Base-by-base conservation (phyloP, 2,329 filamentous ascomycete genomes). In the Macroventuria anomochaeta region DNA sequence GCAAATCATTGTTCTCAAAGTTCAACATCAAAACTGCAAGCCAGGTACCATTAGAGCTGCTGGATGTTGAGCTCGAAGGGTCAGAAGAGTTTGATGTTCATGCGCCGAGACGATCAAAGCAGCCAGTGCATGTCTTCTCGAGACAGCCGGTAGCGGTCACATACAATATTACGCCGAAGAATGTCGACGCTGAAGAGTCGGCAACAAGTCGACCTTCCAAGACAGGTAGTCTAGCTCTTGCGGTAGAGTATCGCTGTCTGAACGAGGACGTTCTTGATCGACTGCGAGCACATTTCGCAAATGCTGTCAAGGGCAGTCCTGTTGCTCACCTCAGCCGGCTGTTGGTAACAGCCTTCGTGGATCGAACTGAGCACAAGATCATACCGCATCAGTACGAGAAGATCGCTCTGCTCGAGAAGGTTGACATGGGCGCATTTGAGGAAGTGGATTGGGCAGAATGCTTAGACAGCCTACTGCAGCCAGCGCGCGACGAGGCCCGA, bases 11-110 rank as follows among this genome's bases (percentile, higher is more conserved):
- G 0, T 95, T 95, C 68, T 97, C 93, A 0, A 88, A 88, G 8
- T 99, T 99, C 72, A 96, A 90, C 12, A 88, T 99, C 46, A 92
- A 91, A 11, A 92, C 93, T 0, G 88, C 91, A 1, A 90, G 83
- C 50, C 73, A 84, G 20, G 87, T 88, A 25, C 95, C 95, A 0
- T 74, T 97, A 8, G 84, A 89, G 3, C 77, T 99, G 6, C 81
- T 89, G 38, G 83, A 83, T 47, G 90, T 90, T 59, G 81, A 85
- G 46, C 82, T 99, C 0, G 75, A 88, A 11, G 84, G 83, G 5
- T 93, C 90, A 0, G 85, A 88, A 1, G 76, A 87, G 0, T 93
- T 90, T 57, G 81, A 85, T 12, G 84, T 89, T 0, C 77, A 84
- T 15, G 88, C 85, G 73, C 62, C 81, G 75, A 46, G 79, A 77